phyloP scores from a whole-genome alignment of 2,329 filamentous ascomycete genomes.

The Epichloe scottii region DNA sequence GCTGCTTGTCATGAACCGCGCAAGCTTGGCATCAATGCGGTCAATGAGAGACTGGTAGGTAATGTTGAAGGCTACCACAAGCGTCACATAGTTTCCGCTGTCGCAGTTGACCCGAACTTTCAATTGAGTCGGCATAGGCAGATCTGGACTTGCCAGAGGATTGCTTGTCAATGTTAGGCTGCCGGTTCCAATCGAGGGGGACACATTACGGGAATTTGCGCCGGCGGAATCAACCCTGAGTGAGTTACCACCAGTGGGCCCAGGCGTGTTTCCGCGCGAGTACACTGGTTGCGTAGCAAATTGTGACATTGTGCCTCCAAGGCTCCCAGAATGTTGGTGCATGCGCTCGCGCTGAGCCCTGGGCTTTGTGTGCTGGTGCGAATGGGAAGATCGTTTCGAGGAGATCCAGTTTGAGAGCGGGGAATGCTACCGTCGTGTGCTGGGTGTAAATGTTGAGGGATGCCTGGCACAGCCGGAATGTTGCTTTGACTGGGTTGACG shows the following conservation, averaged over 20 bases:
- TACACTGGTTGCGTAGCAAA: conserved; percentile 44
- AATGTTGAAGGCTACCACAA: conserved; percentile 95
- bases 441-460: conserved; percentile 55
- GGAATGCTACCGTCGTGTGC: conserved; percentile 53
- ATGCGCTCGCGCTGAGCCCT: conserved; percentile 48
- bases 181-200: conserved; percentile 31
- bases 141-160: conserved; percentile 32
- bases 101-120: conserved; percentile 95
- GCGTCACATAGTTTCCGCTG: conserved; percentile 71
- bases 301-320: conserved; percentile 40
- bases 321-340: conserved; percentile 34
- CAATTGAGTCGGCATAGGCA: conserved; percentile 57
- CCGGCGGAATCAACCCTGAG: conserved; percentile 27
- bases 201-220: conserved; percentile 31
- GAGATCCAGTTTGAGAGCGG: conserved; percentile 73
- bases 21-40: conserved; percentile 89
- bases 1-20: conserved; percentile 70
- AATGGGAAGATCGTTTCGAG: conserved; percentile 53
- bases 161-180: conserved; percentile 15
- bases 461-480: conserved; percentile 63
- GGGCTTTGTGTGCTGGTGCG: conserved; percentile 62
- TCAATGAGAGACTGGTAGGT: conserved; percentile 88
- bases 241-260: conserved; percentile 18
- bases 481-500: conserved; percentile 40
- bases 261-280: conserved; percentile 33